Conservation (phyloP, 805 yeast genomes). For the Kluyveromyces lactis region DNA sequence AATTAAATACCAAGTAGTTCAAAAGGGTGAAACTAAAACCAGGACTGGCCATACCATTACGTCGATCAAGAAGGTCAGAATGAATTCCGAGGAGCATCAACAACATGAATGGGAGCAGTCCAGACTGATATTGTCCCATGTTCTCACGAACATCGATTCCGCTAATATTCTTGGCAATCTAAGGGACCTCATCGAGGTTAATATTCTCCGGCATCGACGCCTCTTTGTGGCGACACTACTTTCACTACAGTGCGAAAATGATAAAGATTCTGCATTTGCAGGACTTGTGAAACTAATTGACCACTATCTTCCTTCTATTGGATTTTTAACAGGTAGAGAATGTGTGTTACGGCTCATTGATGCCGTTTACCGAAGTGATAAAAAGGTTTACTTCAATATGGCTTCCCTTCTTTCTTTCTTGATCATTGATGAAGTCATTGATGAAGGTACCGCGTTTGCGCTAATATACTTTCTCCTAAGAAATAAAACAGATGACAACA, state of each 20-base stretch:
- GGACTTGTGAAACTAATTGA: constrained; percentile 52
- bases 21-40: no score
- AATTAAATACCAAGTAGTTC: no score
- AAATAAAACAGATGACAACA: constrained; percentile 44
- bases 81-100: background rate
- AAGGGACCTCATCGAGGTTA: constrained; percentile 27
- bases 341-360: constrained; percentile 51
- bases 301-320: constrained; percentile 61
- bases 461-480: constrained; percentile 39
- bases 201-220: constrained; percentile 56
- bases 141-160: no score
- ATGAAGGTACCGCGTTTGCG: constrained; percentile 47
- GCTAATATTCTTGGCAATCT: no score
- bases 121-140: background rate
- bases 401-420: constrained; percentile 51
- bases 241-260: constrained; percentile 40
- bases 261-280: constrained; percentile 42
- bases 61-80: no score
- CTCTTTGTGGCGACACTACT: constrained; percentile 49
- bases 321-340: constrained; percentile 46
- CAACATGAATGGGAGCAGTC: background rate
- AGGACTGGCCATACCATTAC: no score
- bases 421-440: constrained; percentile 52
- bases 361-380: constrained; percentile 41
- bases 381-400: constrained; percentile 34